Base-by-base conservation (phyloP, 2,329 filamentous ascomycete genomes). In the Gremmenia infestans region DNA sequence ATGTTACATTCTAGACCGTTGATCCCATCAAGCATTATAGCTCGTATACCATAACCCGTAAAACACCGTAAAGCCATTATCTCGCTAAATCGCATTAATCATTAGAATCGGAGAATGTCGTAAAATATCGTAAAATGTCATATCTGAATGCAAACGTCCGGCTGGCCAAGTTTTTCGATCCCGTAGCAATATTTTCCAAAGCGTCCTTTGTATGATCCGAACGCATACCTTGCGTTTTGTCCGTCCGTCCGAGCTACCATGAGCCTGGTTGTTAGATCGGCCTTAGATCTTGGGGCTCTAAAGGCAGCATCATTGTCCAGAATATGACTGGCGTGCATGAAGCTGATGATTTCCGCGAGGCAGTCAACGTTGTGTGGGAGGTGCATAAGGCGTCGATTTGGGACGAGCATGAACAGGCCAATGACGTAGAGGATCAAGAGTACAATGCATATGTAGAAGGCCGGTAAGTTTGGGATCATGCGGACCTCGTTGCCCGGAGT, bases 341-440 rank as follows among this genome's bases (percentile, higher is more conserved):
- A 92, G 67, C 84, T 87, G 63, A 95, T 80, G 22, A 92, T 77
- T 68, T 92, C 90, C 1, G 88, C 88, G 17, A 95, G 77, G 48
- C 81, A 89, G 58, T 79, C 81, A 42, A 89, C 84, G 5, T 79
- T 78, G 68, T 95, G 91, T 0, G 91, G 90, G 1, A 96, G 79
- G 43, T 85, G 76, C 62, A 85, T 82, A 40, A 78, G 75, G 43
- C 76, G 73, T 14, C 88, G 80, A 12, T 76, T 73, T 0, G 87
- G 87, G 63, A 88, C 73, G n/a, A 90, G 73, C 5, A 81, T 71
- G 43, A 81, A 68, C 50, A 93, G 76, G 12, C 79, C 83, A n/a
- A 83, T 63, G 11, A 86, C 76, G 72, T 88, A 93, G 23, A 96
- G 72, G 23, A 83, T 76, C 3, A 91, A 81, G 66, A 94, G 82